Evolutionary conservation across 495 filamentous ascomycete species (phyloP).

Genomic region (Saxophila tyrrhenica): DNA sequence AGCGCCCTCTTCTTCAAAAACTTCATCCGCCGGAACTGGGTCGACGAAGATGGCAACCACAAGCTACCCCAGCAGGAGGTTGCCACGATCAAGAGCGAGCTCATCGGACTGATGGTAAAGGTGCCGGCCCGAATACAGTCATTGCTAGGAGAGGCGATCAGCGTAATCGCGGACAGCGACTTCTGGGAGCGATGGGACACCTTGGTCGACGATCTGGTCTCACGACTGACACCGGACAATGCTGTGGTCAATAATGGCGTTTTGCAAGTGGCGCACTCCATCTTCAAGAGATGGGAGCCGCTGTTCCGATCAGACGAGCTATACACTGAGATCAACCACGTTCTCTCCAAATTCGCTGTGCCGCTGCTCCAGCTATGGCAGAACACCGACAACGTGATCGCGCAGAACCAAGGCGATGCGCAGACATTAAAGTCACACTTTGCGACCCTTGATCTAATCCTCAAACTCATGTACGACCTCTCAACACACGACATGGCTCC

Average conservation of each 20-base stretch:
- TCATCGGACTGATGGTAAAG: conserved; percentile 92
- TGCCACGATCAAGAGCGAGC: conserved; percentile 75
- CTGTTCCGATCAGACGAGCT: conserved; percentile 83
- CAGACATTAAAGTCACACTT: conserved; percentile 60
- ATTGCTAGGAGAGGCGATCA: conserved; percentile 91
- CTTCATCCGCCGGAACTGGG: conserved; percentile 68
- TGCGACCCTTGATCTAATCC: conserved; percentile 68
- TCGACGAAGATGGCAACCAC: conserved; percentile 87
- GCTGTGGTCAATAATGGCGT: conserved; percentile 80
- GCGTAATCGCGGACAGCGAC: conserved; percentile 93
- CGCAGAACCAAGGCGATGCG: conserved; percentile 62
- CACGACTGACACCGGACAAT: conserved; percentile 66
- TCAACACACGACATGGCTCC: conserved; percentile 93
- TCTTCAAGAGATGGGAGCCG: conserved; percentile 92
- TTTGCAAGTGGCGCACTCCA: conserved; percentile 91
- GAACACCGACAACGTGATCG: conserved; percentile 67
- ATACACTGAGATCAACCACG: conserved; percentile 89
- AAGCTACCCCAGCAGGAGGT: conserved; percentile 74
- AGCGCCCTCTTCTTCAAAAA: conserved; percentile 97
- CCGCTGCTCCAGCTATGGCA: conserved; percentile 67
- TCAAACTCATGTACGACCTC: conserved; percentile 90
- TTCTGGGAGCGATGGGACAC: conserved; percentile 95
- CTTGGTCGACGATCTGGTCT: conserved; percentile 82
- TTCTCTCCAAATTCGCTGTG: conserved; percentile 65
- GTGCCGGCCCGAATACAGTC: conserved; percentile 77